Evolutionary conservation across 75 land plant species (phyloP).

Genomic region (Selaginella moellendorffii): DNA sequence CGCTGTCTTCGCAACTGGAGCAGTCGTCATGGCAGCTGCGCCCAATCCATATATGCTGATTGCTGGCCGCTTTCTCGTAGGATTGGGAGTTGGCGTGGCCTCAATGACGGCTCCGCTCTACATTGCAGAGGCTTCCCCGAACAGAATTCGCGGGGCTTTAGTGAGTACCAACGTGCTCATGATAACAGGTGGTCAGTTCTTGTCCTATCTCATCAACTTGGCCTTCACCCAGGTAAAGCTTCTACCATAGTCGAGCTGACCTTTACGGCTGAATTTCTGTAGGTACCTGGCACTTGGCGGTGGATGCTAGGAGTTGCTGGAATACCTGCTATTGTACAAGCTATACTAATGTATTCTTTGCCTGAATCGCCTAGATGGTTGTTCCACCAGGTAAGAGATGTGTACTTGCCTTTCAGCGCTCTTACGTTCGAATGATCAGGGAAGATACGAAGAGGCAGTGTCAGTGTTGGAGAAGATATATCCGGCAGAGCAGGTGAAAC

Average conservation of each 20-base stretch:
- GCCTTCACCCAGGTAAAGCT: slow-evolving; percentile 61
- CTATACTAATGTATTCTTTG: slow-evolving; percentile 42
- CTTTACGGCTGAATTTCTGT: not conserved
- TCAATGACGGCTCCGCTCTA: slow-evolving; percentile 7
- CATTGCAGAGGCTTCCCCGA: slow-evolving; percentile 62
- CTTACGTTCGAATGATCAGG: not conserved
- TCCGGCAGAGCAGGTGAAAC: not conserved
- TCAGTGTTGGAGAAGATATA: not conserved
- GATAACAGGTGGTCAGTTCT: slow-evolving; percentile 83
- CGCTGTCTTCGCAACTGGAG: slow-evolving; percentile 45
- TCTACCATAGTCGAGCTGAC: not conserved
- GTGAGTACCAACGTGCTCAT: slow-evolving; percentile 72
- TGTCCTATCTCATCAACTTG: slow-evolving; percentile 77
- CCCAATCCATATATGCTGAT: slow-evolving; percentile 66
- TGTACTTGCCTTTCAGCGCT: too few relatives aligned
- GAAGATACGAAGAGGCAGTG: not conserved
- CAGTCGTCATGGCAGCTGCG: slow-evolving; percentile 66
- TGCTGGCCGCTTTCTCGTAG: slow-evolving; percentile 56
- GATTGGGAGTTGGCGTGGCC: slow-evolving; percentile 19
- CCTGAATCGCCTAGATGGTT: slow-evolving; percentile 91
- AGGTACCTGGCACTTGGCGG: slow-evolving; percentile 81
- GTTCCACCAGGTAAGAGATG: not conserved
- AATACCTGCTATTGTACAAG: slow-evolving; percentile 58
- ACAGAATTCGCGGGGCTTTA: slow-evolving; percentile 64
- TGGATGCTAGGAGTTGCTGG: slow-evolving; percentile 82